Percentiles rank a stretch among this genome's conserved stretches.
phyloP scores from a whole-genome alignment of 2,329 filamentous ascomycete genomes.

The Botryotinia calthae region DNA sequence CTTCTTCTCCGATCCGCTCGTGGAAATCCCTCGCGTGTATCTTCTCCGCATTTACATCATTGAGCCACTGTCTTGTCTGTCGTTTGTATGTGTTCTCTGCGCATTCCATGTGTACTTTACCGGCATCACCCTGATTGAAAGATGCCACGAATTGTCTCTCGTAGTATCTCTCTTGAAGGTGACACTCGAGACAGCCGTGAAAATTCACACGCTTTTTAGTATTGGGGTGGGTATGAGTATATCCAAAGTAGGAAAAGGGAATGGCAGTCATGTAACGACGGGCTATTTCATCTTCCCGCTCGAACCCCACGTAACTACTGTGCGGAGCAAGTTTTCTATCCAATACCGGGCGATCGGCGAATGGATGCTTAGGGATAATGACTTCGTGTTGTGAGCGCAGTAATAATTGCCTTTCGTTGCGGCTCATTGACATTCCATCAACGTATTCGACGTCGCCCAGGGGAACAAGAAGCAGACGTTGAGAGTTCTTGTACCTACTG shows the following conservation, averaged over 20 bases:
- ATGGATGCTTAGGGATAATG: background rate
- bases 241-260: background rate
- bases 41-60: background rate
- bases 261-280: constrained; percentile 4
- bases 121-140: background rate
- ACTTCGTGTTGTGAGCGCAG: background rate
- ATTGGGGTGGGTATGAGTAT: background rate
- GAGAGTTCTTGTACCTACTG: background rate
- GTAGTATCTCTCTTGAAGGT: background rate
- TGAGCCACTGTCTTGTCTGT: background rate
- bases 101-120: too few relatives aligned
- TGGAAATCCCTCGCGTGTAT: background rate
- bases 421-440: background rate
- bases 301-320: background rate
- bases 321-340: background rate
- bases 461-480: background rate
- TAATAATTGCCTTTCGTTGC: background rate
- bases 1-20: background rate
- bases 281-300: background rate
- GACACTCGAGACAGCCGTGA: background rate
- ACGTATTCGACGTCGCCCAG: background rate
- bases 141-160: background rate
- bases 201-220: background rate
- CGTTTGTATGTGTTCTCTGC: background rate
- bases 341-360: background rate